Conservation (phyloP, 2,329 filamentous ascomycete species). For the Botrytis squamosa region DNA sequence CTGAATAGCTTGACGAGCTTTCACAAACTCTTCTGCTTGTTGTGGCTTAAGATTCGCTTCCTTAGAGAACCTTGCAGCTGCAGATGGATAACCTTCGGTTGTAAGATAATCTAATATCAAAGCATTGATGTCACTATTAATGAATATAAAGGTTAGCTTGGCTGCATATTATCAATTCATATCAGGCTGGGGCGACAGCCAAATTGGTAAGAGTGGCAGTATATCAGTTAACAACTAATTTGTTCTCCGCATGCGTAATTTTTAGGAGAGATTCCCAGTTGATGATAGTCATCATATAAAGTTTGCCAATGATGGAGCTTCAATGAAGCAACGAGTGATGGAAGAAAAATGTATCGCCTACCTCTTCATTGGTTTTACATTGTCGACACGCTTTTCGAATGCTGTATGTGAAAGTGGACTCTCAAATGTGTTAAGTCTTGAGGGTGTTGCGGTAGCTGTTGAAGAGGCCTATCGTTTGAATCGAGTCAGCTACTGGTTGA, state of each 20-base stretch:
- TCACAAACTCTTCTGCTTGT: constrained; percentile 70
- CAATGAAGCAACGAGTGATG: constrained; percentile 13
- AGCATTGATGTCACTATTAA: constrained; percentile 82
- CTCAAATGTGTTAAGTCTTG: constrained; percentile 27
- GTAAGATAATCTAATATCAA: constrained; percentile 96
- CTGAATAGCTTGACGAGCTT: constrained; percentile 77
- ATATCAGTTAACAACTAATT: constrained; percentile 74
- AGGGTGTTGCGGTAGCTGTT: constrained; percentile 61
- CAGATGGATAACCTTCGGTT: constrained; percentile 89
- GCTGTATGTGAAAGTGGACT: constrained; percentile 34
- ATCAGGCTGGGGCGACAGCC: neutral
- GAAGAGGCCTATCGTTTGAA: constrained; percentile 36
- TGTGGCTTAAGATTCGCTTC: constrained; percentile 84
- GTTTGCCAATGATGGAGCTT: constrained; percentile 34
- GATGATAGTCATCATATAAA: constrained; percentile 72
- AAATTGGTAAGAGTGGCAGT: constrained; percentile 27
- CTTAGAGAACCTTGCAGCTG: constrained; percentile 87
- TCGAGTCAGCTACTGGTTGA: constrained; percentile 7
- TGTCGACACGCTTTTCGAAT: constrained; percentile 80
- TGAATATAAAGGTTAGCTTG: constrained; percentile 3
- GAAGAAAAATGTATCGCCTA: constrained; percentile 48
- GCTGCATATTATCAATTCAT: neutral
- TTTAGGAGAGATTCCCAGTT: constrained; percentile 99
- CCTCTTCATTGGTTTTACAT: constrained; percentile 87
- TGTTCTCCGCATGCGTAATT: constrained; percentile 79